Evolutionary conservation across 1,139 yeast species (phyloP).

Genomic region (Diutina scorzettiae): DNA sequence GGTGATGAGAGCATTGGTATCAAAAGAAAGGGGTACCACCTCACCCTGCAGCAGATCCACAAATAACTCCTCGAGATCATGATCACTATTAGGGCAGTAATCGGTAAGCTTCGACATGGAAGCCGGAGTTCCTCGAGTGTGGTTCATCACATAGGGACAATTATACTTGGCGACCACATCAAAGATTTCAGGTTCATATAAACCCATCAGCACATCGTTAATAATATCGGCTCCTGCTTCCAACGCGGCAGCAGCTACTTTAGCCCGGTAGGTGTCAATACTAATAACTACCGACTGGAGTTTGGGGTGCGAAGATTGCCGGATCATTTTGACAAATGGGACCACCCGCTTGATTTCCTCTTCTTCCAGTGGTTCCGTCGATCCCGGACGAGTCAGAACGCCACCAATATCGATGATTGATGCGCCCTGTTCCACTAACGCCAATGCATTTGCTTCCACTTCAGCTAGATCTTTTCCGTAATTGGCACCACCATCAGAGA

Average conservation of each 20-base stretch:
- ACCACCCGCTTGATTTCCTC: constrained; percentile 59
- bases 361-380: constrained; percentile 41
- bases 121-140: constrained; percentile 71
- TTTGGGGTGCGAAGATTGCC: constrained; percentile 20
- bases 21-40: constrained; percentile 7
- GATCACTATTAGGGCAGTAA: constrained; percentile 36
- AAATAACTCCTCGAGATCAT: constrained; percentile 26
- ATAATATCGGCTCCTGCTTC: constrained; percentile 79
- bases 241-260: constrained; percentile 61
- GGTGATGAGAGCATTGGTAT: constrained; percentile 17
- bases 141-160: constrained; percentile 75
- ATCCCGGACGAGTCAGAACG: constrained; percentile 81
- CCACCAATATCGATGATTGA: constrained; percentile 85
- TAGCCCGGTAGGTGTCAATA: constrained; percentile 72
- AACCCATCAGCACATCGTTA: constrained; percentile 85
- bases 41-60: constrained; percentile 22
- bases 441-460: constrained; percentile 25
- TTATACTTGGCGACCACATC: constrained; percentile 52
- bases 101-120: constrained; percentile 55
- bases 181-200: constrained; percentile 53
- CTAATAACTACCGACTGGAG: constrained; percentile 47
- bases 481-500: constrained; percentile 75
- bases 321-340: constrained; percentile 55
- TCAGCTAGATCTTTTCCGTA: constrained; percentile 16
- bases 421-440: constrained; percentile 44